Conservation (phyloP, 2,329 filamentous ascomycete species). For the Aspergillus uvarum region DNA sequence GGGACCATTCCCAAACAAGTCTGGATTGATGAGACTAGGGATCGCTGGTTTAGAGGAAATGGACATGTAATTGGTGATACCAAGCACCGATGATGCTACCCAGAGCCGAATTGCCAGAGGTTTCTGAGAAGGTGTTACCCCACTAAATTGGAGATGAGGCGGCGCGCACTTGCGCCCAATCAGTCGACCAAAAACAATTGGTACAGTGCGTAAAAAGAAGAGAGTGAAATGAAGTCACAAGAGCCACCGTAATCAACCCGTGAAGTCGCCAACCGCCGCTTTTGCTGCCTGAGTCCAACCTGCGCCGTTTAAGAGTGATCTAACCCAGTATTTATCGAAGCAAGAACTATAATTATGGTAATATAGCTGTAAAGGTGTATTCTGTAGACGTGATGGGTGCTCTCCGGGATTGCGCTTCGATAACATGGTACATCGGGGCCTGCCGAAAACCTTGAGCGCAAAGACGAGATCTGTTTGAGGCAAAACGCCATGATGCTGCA, state of each 20-base stretch:
- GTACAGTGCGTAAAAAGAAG: conserved; percentile 12
- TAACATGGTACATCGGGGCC: conserved; percentile 6
- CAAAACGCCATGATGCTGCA: not conserved
- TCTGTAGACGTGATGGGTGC: not conserved
- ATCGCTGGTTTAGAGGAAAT: not conserved
- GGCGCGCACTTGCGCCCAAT: not conserved
- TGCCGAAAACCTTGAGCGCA: conserved; percentile 7
- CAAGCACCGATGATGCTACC: not conserved
- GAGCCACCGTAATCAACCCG: conserved; percentile 21
- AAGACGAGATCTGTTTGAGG: not conserved
- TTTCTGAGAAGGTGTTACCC: not conserved
- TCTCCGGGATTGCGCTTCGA: not conserved
- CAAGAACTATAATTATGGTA: conserved; percentile 20
- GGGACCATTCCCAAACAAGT: not conserved
- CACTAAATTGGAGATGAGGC: not conserved
- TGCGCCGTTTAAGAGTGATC: conserved; percentile 33
- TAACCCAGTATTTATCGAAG: conserved; percentile 31
- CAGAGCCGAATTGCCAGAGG: not conserved
- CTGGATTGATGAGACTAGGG: not conserved
- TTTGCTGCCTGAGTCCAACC: conserved; percentile 25
- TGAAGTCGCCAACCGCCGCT: conserved; percentile 28
- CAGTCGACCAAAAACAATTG: conserved; percentile 6
- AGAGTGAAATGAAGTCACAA: conserved; percentile 10
- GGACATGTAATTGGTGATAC: not conserved
- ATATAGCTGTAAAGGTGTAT: conserved; percentile 4